These are phyloP conservation scores for Melampsora americana DNA, from an alignment of 1,284 basidiomycete genomes.

Conservation along the genomic window DNA sequence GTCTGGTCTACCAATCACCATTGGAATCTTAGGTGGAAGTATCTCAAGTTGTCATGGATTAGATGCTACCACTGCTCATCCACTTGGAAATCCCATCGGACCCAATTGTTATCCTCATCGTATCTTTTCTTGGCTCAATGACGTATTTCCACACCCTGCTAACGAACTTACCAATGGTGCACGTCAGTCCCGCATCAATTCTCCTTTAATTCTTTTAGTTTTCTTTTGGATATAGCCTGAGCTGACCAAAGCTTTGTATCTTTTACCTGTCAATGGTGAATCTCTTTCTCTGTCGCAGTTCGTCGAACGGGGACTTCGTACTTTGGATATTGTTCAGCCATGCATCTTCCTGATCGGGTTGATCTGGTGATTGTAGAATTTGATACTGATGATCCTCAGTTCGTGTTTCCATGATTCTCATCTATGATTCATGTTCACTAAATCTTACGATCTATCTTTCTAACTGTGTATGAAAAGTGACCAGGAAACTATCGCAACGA, in stretches of 20 bases:
- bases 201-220: background rate
- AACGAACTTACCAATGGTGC: conserved; percentile 94
- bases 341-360: conserved; percentile 84
- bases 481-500: conserved; percentile 70
- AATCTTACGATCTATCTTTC: background rate
- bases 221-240: background rate
- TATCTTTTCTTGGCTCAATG: conserved; percentile 93
- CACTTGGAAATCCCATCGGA: conserved; percentile 71
- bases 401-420: conserved; percentile 53
- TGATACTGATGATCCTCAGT: conserved; percentile 81
- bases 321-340: conserved; percentile 83
- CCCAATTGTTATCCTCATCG: conserved; percentile 79
- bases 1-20: conserved; percentile 78
- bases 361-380: conserved; percentile 91
- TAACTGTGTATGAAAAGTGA: conserved; percentile 59
- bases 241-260: background rate
- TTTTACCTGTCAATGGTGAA: background rate
- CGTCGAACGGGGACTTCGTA: conserved; percentile 82
- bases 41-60: conserved; percentile 90
- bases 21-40: conserved; percentile 79
- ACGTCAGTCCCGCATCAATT: conserved; percentile 45
- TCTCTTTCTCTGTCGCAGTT: conserved; percentile 56
- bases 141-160: conserved; percentile 85
- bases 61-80: conserved; percentile 60
- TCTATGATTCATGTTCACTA: conserved; percentile 2